Conservation (phyloP, 257 asterid species). For the Solanum medicagineum region DNA sequence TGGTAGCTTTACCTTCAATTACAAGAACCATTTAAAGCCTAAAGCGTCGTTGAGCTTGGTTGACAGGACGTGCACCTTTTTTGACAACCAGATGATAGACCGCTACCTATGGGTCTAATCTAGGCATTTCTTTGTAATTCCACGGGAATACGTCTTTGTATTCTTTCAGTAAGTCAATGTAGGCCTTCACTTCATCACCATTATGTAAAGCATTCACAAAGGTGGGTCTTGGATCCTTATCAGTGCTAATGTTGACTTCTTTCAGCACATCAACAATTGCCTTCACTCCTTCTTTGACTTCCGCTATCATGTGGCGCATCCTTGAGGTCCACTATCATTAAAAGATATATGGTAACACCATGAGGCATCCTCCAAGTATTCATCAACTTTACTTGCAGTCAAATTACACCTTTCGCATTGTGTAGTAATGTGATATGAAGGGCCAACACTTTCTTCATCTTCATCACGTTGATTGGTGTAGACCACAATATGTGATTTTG, state of each 20-base stretch:
- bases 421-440: neutral
- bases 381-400: too few species aligned
- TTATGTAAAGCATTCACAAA: neutral
- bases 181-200: neutral
- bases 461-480: neutral
- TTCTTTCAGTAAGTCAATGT: neutral
- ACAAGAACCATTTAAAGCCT: neutral
- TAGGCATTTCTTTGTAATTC: neutral
- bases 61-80: neutral
- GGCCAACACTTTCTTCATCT: neutral
- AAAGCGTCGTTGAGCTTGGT: neutral
- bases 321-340: too few species aligned
- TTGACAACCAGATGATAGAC: neutral
- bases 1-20: neutral
- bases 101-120: neutral
- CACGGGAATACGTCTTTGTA: neutral
- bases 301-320: fast-evolving
- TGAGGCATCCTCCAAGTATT: too few species aligned
- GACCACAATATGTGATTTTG: neutral
- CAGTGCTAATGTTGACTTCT: neutral
- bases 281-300: neutral
- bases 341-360: too few species aligned
- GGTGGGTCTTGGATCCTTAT: neutral
- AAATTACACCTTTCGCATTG: neutral
- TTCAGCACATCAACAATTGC: neutral